Base-by-base conservation (phyloP, 2,329 filamentous ascomycete species). In the Colletotrichum ledebouriae region DNA sequence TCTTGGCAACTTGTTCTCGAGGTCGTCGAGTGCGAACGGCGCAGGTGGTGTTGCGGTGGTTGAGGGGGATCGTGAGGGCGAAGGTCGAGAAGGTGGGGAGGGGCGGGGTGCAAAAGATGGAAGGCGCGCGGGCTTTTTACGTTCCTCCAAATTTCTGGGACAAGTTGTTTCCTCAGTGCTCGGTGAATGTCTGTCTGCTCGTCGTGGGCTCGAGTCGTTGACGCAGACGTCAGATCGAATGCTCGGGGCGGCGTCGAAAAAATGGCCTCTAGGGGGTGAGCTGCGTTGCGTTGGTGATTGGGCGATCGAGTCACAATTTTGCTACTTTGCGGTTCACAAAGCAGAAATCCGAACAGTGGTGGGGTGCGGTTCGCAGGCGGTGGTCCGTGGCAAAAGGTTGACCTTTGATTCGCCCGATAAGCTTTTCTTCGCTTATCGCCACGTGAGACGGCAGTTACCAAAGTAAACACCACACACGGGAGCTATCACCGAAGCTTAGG, bases 1-100 rank as follows among this genome's bases (percentile, higher is more conserved):
- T 97, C 77, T 80, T 92, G 88, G 86, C 85, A 65, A 50, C 41
- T 55, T 85, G 83, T 80, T 58, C 77, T 77, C 70, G 63, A 70
- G 56, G 47, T 58, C 58, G 46, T 71, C 70, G 63, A 63, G 70
- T 42, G 57, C 70, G 68, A 63, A 63, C 42, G 42, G 41, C 10
- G 44, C 20, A 13, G 53, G 53, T 67, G 52, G 41, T 17, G 55
- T 55, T 58, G 71, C 61, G 70, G 72, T 74, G 71, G 60, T 65
- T n/a, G 41, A 47, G 34, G 13, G 22, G 65, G 41, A 44, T 39
- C 50, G 29, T 29, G 42, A 44, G 22, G 60, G 46, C 58, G 17
- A 55, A 66, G 72, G 73, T 70, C 70, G 72, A 69, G 59, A 65
- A 29, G 69, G 70, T 70, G 71, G 72, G 72, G 59, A 59, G 71